Evolutionary conservation across 2,329 filamentous ascomycete species (phyloP), one percentile per base, ranked within the genome.

Genomic region (Colletotrichum sp.): DNA sequence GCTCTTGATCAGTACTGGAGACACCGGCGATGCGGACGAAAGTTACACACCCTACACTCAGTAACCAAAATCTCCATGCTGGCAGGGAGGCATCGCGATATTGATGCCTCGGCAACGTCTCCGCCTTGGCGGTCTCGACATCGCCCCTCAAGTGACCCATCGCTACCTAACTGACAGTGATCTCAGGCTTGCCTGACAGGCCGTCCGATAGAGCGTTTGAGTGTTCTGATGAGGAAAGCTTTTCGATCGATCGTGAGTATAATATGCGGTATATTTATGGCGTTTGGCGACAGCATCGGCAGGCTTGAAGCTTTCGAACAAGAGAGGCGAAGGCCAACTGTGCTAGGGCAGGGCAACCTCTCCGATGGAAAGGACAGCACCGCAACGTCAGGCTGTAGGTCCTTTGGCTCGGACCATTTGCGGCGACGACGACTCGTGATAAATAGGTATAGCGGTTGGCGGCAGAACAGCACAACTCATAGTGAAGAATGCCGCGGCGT

Each of bases 21-120:
- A 25, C 19, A 28, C 25, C 15, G 32, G 22, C 34, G 34, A 39
- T 34, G 59, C 22, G 13, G 32, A 19, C 55, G 34, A 34, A 28
- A 39, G 25, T 25, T 60, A 11, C 52, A 27, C 79, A 85, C 84
- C 84, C 84, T 52, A 82, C 66, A 75, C 82, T 82, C 30, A 85
- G 73, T 30, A 81, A 55, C 79, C 82, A 84, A 69, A 85, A 85
- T 19, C 82, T 82, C 79, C 79, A 78, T 32, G 74, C 73, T 3
- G 84, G 80, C 13, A 85, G 77, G 3, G 70, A 68, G 16, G 77
- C 30, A 8, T 72, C 64, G 36, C 39, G 75, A 39, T 63, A 73
- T 3, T 32, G 70, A 16, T 59, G 44, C 13, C 68, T 60, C 25
- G 64, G 22, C 15, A 36, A 19, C 6, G 44, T n/a, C 30, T 59